phyloP scores from a whole-genome alignment of 306 rosid genomes.

The Clitoria ternatea region DNA sequence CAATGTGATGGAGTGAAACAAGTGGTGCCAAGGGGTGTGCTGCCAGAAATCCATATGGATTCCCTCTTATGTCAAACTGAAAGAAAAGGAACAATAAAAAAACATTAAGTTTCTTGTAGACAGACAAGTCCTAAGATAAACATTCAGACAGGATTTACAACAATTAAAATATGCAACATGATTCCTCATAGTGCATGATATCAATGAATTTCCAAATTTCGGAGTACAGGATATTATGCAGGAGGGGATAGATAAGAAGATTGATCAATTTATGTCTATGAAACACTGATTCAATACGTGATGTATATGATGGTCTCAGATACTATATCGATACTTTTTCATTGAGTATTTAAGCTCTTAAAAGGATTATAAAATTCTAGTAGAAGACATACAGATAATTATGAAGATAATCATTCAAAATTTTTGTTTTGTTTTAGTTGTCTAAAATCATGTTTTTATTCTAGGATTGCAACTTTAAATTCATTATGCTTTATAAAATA shows the following conservation, averaged over 20 bases:
- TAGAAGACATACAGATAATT: too few relatives aligned
- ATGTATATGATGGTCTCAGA: too few relatives aligned
- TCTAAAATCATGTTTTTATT: too few relatives aligned
- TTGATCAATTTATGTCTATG: too few relatives aligned
- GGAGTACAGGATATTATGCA: background rate
- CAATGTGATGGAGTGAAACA: constrained; percentile 89
- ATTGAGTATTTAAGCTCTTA: too few relatives aligned
- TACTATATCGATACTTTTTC: too few relatives aligned
- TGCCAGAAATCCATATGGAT: constrained; percentile 71
- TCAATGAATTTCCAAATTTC: background rate
- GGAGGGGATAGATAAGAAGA: background rate
- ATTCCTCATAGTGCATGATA: background rate
- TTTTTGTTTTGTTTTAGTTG: too few relatives aligned
- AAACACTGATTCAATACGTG: too few relatives aligned
- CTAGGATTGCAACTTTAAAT: too few relatives aligned
- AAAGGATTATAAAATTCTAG: too few relatives aligned
- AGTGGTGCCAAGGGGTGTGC: constrained; percentile 89
- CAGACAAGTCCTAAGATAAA: background rate
- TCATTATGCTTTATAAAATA: too few relatives aligned
- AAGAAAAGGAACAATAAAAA: constrained; percentile 1
- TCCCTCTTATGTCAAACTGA: constrained; percentile 81
- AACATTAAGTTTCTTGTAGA: background rate
- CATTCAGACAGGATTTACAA: background rate
- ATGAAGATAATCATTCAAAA: too few relatives aligned
- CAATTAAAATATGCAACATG: background rate